Conservation (phyloP, 1,284 basidiomycete species). For the Sphagnurus paluster region DNA sequence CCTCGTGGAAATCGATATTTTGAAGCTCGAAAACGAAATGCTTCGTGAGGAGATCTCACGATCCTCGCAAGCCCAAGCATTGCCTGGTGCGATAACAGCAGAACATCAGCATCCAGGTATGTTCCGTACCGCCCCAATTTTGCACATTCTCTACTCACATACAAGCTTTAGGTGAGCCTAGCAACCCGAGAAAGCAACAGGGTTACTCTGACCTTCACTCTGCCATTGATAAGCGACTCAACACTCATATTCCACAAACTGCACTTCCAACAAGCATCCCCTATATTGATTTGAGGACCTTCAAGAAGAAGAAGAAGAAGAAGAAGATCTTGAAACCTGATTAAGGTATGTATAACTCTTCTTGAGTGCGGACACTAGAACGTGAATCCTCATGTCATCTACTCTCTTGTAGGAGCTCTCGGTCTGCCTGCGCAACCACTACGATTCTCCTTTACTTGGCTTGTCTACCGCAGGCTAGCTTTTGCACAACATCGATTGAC, state of each 20-base stretch:
- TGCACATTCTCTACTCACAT: not conserved
- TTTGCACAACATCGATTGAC: too few relatives aligned
- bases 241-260: not conserved
- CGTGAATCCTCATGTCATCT: too few relatives aligned
- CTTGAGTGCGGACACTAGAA: too few relatives aligned
- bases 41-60: constrained; percentile 6
- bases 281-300: not conserved
- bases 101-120: not conserved
- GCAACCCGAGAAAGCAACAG: not conserved
- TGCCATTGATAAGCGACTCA: not conserved
- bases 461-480: too few relatives aligned
- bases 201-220: not conserved
- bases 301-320: too few relatives aligned
- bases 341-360: too few relatives aligned
- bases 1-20: constrained; percentile 11
- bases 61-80: not conserved
- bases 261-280: not conserved
- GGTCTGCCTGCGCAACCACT: too few relatives aligned
- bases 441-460: too few relatives aligned
- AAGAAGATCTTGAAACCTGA: too few relatives aligned
- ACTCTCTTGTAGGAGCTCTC: too few relatives aligned
- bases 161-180: not conserved
- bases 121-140: not conserved
- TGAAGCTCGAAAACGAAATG: constrained; percentile 12
- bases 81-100: not conserved